Percentiles rank a stretch among this genome's conserved stretches.
Evolutionary conservation across 2,329 filamentous ascomycete species (phyloP).

Genomic region (Ophiostoma angusticollis): DNA sequence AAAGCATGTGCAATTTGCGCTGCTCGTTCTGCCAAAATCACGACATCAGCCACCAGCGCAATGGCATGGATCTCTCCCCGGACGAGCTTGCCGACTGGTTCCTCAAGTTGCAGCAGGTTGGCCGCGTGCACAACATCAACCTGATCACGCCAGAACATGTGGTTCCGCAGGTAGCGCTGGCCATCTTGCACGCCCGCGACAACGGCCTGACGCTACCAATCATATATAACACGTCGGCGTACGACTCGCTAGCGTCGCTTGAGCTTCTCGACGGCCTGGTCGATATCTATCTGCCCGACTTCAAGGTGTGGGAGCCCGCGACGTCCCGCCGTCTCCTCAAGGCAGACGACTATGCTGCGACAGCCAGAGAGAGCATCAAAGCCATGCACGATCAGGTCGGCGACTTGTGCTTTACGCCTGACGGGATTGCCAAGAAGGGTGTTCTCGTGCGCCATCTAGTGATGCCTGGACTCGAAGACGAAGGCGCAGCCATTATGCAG

Average conservation of each 20-base stretch:
- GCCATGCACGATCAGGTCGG: conserved; percentile 74
- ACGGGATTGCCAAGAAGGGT: conserved; percentile 69
- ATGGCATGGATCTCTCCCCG: conserved; percentile 65
- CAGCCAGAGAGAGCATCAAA: conserved; percentile 63
- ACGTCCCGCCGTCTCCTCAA: conserved; percentile 64
- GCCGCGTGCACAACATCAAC: conserved; percentile 83
- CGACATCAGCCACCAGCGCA: conserved; percentile 71
- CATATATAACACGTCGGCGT: conserved; percentile 75
- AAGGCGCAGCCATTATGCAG: conserved; percentile 60
- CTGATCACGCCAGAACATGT: conserved; percentile 79
- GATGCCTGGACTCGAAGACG: conserved; percentile 68
- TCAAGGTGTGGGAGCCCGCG: conserved; percentile 62
- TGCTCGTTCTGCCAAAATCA: conserved; percentile 75
- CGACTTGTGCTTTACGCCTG: conserved; percentile 67
- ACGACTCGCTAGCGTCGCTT: conserved; percentile 62
- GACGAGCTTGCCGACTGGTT: conserved; percentile 71
- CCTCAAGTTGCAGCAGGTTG: conserved; percentile 66
- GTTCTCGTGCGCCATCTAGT: conserved; percentile 68
- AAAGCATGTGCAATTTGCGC: conserved; percentile 45
- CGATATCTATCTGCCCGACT: conserved; percentile 80
- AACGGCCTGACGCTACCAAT: conserved; percentile 60
- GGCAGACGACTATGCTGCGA: conserved; percentile 59
- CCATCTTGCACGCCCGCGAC: conserved; percentile 59
- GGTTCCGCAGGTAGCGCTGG: conserved; percentile 67
- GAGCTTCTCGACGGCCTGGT: conserved; percentile 64